Evolutionary conservation across 2,329 filamentous ascomycete genomes (phyloP).

Genomic region (Rutstroemia sp.): DNA sequence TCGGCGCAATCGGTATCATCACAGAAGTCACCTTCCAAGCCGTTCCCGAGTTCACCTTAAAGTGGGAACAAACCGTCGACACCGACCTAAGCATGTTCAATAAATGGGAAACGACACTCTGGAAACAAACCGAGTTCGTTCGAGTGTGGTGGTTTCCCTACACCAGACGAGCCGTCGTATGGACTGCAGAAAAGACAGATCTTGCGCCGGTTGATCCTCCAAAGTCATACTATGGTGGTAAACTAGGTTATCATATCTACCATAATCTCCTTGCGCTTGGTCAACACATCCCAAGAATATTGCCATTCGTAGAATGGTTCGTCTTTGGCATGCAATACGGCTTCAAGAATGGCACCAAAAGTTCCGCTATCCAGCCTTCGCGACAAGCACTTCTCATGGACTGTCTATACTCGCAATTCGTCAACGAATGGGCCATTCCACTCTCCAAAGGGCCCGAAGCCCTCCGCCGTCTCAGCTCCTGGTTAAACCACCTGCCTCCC

Average conservation of each 20-base stretch:
- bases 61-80: conserved; percentile 77
- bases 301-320: conserved; percentile 91
- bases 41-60: conserved; percentile 72
- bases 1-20: conserved; percentile 87
- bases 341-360: conserved; percentile 62
- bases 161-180: conserved; percentile 77
- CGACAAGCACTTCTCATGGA: conserved; percentile 85
- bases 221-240: conserved; percentile 70
- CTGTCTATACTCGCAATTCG: conserved; percentile 95
- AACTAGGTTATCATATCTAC: conserved; percentile 81
- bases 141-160: conserved; percentile 98
- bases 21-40: conserved; percentile 82
- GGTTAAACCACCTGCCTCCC: conserved; percentile 61
- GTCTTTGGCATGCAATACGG: conserved; percentile 98
- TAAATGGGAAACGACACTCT: conserved; percentile 67
- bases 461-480: conserved; percentile 72
- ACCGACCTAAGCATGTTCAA: conserved; percentile 60
- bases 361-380: conserved; percentile 71
- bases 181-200: conserved; percentile 75
- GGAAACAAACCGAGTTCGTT: conserved; percentile 82
- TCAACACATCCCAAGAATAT: conserved; percentile 67
- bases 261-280: conserved; percentile 81
- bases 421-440: conserved; percentile 96
- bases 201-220: conserved; percentile 49
- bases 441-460: conserved; percentile 81